Conservation (phyloP, 495 filamentous ascomycete species). For the Gamarada debralockiae region DNA sequence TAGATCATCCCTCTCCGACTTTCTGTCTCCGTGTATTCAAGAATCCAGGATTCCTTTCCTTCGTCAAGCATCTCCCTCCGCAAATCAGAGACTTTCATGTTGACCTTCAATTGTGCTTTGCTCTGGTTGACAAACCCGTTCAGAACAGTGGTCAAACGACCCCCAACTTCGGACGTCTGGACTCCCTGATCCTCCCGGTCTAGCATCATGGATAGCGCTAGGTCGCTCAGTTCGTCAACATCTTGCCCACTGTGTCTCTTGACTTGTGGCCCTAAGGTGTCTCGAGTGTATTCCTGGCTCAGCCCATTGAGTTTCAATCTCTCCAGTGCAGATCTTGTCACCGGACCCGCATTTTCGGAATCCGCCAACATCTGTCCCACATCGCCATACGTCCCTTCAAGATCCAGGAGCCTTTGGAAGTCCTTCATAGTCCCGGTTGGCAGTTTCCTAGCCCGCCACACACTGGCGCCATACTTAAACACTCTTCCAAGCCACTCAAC, state of each 20-base stretch:
- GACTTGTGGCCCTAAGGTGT: constrained; percentile 6
- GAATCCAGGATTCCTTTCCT: constrained; percentile 2
- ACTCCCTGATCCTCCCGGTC: constrained; percentile 2
- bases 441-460: too few species aligned
- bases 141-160: neutral
- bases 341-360: too few species aligned
- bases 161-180: neutral
- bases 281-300: constrained; percentile 1
- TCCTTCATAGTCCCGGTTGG: too few species aligned
- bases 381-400: too few species aligned
- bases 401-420: too few species aligned
- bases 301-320: too few species aligned
- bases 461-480: too few species aligned
- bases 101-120: neutral
- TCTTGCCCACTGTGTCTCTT: constrained; percentile 11
- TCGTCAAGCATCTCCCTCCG: neutral
- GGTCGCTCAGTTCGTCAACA: constrained; percentile 8
- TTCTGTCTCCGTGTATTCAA: neutral
- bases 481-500: too few species aligned
- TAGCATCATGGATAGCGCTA: constrained; percentile 7
- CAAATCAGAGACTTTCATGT: constrained; percentile 8
- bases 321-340: too few species aligned
- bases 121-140: constrained; percentile 3
- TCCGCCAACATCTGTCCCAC: too few species aligned
- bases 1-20: neutral